These are phyloP conservation scores for Penicillium macrosclerotiorum DNA, from an alignment of 495 filamentous ascomycete species.

Conservation along the genomic window DNA sequence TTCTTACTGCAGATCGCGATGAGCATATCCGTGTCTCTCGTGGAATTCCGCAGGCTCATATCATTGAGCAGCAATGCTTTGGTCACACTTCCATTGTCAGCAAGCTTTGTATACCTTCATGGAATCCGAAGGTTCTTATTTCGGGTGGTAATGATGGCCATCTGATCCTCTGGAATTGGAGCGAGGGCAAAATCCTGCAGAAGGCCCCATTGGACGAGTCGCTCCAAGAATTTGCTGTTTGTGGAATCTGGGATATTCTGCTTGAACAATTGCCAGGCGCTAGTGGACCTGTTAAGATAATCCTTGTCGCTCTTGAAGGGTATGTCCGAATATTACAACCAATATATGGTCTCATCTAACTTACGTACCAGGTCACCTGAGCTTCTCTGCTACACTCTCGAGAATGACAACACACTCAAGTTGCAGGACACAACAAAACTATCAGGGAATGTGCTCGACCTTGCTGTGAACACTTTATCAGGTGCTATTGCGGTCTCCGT, in stretches of 20 bases:
- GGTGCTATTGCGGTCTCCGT: constrained; percentile 54
- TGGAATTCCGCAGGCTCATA: constrained; percentile 74
- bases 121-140: constrained; percentile 59
- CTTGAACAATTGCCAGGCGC: constrained; percentile 10
- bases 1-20: constrained; percentile 89
- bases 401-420: constrained; percentile 37
- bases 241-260: constrained; percentile 38
- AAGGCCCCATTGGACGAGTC: constrained; percentile 37
- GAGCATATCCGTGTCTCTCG: constrained; percentile 95
- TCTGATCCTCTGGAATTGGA: constrained; percentile 83
- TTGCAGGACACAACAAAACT: constrained; percentile 47
- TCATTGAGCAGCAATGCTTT: constrained; percentile 86
- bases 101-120: constrained; percentile 62
- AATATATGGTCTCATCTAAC: constrained; percentile 9
- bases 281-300: constrained; percentile 17
- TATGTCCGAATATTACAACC: constrained; percentile 33
- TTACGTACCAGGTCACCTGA: constrained; percentile 51
- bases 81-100: constrained; percentile 82
- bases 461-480: constrained; percentile 34
- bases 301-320: constrained; percentile 70
- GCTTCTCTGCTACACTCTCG: constrained; percentile 57
- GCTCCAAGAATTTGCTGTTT: constrained; percentile 27
- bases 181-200: constrained; percentile 47
- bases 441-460: constrained; percentile 61
- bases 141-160: constrained; percentile 84